Evolutionary conservation across 2,329 filamentous ascomycete genomes (phyloP).

Genomic region (Ceratocystis albifundus): DNA sequence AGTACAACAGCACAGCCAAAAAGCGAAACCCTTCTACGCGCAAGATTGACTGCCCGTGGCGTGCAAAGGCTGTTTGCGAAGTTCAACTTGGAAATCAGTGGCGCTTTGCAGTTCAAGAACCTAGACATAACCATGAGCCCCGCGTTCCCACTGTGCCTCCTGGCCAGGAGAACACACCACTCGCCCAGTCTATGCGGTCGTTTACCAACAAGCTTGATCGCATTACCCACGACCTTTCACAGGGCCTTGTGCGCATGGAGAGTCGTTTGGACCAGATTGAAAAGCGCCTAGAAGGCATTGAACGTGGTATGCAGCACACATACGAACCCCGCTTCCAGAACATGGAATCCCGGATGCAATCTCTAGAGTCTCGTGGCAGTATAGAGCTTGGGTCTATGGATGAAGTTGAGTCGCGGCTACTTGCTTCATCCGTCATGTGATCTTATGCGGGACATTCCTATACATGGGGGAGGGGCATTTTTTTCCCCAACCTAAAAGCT

Average conservation of each 20-base stretch:
- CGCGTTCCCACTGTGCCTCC: slow-evolving; percentile 43
- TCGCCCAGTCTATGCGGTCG: slow-evolving; percentile 46
- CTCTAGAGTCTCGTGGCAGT: slow-evolving; percentile 30
- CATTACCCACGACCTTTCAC: slow-evolving; percentile 44
- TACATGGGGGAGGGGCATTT: neutral
- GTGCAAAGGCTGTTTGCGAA: slow-evolving; percentile 52
- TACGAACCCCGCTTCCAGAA: slow-evolving; percentile 38
- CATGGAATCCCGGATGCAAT: slow-evolving; percentile 35
- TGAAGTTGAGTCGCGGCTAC: slow-evolving; percentile 36
- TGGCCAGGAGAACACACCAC: slow-evolving; percentile 46
- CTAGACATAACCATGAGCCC: slow-evolving; percentile 51
- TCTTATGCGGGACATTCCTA: neutral
- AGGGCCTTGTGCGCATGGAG: slow-evolving; percentile 42
- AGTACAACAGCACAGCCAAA: slow-evolving; percentile 54
- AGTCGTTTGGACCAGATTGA: slow-evolving; percentile 41
- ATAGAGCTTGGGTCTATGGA: slow-evolving; percentile 34
- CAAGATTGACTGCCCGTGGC: slow-evolving; percentile 53
- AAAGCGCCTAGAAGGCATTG: slow-evolving; percentile 45
- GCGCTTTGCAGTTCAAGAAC: slow-evolving; percentile 51
- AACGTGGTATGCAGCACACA: slow-evolving; percentile 33
- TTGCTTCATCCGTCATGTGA: slow-evolving; percentile 28
- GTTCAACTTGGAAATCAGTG: slow-evolving; percentile 52
- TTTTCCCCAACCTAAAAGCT: neutral
- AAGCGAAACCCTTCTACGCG: slow-evolving; percentile 53
- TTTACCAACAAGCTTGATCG: slow-evolving; percentile 50